Evolutionary conservation across 164 flowering plant species (phyloP).

Genomic region (Brasenia schreberi): DNA sequence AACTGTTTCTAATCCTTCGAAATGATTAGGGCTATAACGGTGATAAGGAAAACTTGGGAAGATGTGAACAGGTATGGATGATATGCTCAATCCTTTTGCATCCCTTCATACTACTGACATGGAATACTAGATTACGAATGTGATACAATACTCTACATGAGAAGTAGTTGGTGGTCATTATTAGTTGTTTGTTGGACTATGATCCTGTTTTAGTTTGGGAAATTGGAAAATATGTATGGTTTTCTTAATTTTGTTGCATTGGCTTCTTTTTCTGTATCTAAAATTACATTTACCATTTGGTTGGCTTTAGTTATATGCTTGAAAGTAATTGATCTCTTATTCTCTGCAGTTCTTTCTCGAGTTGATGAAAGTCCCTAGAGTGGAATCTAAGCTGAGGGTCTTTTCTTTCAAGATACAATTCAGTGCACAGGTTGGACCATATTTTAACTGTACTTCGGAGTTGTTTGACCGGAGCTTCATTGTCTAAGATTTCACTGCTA

Average conservation of each 20-base stretch:
- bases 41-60: slow-evolving; percentile 67
- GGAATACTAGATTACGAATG: too few species aligned
- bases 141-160: too few species aligned
- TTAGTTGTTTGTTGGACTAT: too few species aligned
- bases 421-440: slow-evolving; percentile 57
- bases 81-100: neutral
- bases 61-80: slow-evolving; percentile 80
- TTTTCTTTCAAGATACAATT: slow-evolving; percentile 92
- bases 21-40: slow-evolving; percentile 52
- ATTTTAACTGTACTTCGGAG: neutral
- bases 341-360: slow-evolving; percentile 70
- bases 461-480: neutral
- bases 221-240: too few species aligned
- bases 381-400: slow-evolving; percentile 83
- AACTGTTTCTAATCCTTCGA: too few species aligned
- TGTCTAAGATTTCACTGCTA: neutral
- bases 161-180: too few species aligned
- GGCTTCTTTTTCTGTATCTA: too few species aligned
- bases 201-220: too few species aligned
- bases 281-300: too few species aligned
- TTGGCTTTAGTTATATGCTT: too few species aligned
- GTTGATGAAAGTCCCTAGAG: slow-evolving; percentile 94
- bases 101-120: too few species aligned
- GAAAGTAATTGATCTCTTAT: neutral
- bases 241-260: too few species aligned